These are phyloP conservation scores for Fragilariopsis cylindrus DNA, from an alignment of 108 stramenopile species.

Conservation along the genomic window DNA sequence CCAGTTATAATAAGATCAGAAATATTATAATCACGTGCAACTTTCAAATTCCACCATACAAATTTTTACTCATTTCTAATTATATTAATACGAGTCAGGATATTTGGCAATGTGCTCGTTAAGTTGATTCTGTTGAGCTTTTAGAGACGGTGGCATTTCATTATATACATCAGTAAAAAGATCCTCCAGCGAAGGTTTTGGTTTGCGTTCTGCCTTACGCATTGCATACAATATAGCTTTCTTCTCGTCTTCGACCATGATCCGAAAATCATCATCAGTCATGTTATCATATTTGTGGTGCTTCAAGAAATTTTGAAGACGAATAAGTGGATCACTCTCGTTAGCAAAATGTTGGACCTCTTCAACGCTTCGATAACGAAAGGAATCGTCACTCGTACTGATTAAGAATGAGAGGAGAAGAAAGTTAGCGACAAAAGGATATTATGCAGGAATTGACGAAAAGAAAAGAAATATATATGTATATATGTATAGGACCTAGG, in stretches of 20 bases:
- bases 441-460: too few species aligned
- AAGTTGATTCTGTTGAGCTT: conserved; percentile 77
- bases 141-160: conserved; percentile 84
- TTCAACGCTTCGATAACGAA: conserved; percentile 76
- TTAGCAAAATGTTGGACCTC: conserved; percentile 78
- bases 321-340: conserved; percentile 73
- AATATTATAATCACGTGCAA: neutral
- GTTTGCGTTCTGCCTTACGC: conserved; percentile 84
- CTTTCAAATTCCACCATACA: neutral
- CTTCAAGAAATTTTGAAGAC: conserved; percentile 74
- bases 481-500: too few species aligned
- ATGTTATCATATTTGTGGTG: conserved; percentile 59
- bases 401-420: neutral
- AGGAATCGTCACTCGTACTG: conserved; percentile 94
- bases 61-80: neutral
- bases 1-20: too few species aligned
- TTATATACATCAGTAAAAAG: conserved; percentile 96
- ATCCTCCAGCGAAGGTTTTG: conserved; percentile 63
- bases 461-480: too few species aligned
- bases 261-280: conserved; percentile 52
- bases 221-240: conserved; percentile 83
- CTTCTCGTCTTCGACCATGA: conserved; percentile 75
- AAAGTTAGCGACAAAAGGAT: too few species aligned
- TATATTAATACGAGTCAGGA: conserved; percentile 45
- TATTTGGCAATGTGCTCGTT: conserved; percentile 71